Evolutionary conservation across 176 grass and related monocot genomes (phyloP), one percentile per base, ranked within the genome.

Genomic region (Oropetium thomaeum): DNA sequence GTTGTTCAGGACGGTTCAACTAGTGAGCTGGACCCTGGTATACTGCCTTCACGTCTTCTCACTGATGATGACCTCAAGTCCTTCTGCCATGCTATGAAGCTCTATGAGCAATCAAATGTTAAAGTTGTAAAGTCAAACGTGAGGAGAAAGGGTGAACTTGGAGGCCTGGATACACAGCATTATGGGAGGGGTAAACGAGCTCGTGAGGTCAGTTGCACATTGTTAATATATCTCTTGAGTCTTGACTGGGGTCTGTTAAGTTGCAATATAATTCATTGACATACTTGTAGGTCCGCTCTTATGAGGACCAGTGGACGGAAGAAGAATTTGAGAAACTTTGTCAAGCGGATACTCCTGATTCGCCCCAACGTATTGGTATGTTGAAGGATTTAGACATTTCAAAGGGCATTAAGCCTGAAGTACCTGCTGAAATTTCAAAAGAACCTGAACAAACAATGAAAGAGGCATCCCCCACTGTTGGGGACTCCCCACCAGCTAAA

Each of bases 321-420:
- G 96, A 99, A 92, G 96, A 99, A 70, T 99, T 99, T 69, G 96
- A 99, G 81, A 99, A 99, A 68, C 96, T 99, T 86, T 99, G 96
- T 80, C 91, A 99, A 76, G 91, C 30, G 64, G 96, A 95, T 76
- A 77, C 96, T 72, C 87, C 96, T 10, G 84, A 82, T 0, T 85
- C 86, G 62, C 81, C 87, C 65, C 86, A 81, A 81, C 65, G 66
- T 79, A 75, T 63, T 43, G 62, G 28, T 53, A 74, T 79, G 38
- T 31, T 39, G 67, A 90, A 90, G 81, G 76, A 92, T 86, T 72
- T 77, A 75, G 81, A 81, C 69, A 71, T 79, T 40, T 51, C 65
- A 79, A 84, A 88, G 81, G 69, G 26, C 10, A 67, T 64, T 45
- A 87, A 85, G n/a, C 34, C 80, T 69, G 86, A 95, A 74, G 52